A percentile compares a stretch with the other conserved stretches of the same genome.
phyloP scores from a whole-genome alignment of 352 stramenopile genomes.

The Globisporangium mamillatum region DNA sequence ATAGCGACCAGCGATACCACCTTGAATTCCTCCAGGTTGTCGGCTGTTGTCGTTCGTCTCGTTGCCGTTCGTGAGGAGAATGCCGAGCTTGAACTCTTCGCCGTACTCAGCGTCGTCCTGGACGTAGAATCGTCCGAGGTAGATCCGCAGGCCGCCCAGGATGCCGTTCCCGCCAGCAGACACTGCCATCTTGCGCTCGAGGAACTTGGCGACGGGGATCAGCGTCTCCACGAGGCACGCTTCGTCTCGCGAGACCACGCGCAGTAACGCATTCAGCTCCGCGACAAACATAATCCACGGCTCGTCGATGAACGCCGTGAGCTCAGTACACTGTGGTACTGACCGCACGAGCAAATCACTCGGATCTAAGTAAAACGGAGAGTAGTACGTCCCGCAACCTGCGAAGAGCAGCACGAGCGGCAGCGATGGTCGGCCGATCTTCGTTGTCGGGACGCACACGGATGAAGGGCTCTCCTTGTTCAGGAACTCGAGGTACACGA shows the following conservation, averaged over 20 bases:
- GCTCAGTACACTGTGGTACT: conserved; percentile 70
- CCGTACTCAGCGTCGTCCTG: conserved; percentile 58
- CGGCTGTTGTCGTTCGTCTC: conserved; percentile 12
- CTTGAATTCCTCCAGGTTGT: neutral
- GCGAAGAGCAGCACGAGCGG: conserved; percentile 77
- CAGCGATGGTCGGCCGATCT: conserved; percentile 69
- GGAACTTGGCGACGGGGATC: conserved; percentile 56
- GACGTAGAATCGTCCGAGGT: conserved; percentile 73
- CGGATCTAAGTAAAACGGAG: conserved; percentile 75
- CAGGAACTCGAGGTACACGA: conserved; percentile 77
- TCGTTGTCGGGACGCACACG: conserved; percentile 64
- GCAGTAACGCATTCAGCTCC: conserved; percentile 73
- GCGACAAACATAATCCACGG: conserved; percentile 84
- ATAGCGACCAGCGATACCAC: neutral
- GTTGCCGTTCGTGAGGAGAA: conserved; percentile 57
- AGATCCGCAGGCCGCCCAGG: conserved; percentile 66
- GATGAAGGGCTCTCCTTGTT: conserved; percentile 74
- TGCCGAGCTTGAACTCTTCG: conserved; percentile 75
- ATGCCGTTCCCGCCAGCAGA: conserved; percentile 37
- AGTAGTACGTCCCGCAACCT: conserved; percentile 74
- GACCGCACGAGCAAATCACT: conserved; percentile 78
- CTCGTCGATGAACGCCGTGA: conserved; percentile 85
- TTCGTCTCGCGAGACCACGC: conserved; percentile 63
- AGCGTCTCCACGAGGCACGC: conserved; percentile 52
- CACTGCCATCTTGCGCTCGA: conserved; percentile 52